Conservation (phyloP, 805 yeast species). For the Yamadazyma akitaensis region DNA sequence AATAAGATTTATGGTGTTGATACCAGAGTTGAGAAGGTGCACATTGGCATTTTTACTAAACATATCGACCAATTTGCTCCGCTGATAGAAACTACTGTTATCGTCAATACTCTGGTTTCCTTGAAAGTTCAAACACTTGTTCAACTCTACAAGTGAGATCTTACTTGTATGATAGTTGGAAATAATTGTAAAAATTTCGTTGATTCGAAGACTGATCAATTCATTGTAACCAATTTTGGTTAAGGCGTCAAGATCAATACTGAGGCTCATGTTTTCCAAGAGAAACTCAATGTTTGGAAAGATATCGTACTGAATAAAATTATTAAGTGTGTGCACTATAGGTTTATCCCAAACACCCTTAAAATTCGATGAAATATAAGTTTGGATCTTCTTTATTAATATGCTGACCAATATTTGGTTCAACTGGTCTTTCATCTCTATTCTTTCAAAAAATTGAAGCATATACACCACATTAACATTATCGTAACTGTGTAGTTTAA, state of each 20-base stretch:
- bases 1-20: constrained; percentile 71
- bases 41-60: constrained; percentile 46
- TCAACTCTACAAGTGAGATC: constrained; percentile 56
- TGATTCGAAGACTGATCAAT: constrained; percentile 45
- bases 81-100: constrained; percentile 37
- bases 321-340: constrained; percentile 27
- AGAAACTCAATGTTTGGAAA: constrained; percentile 32
- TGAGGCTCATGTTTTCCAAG: constrained; percentile 14
- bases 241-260: constrained; percentile 23
- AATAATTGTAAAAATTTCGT: constrained; percentile 60
- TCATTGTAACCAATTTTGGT: constrained; percentile 37
- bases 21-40: constrained; percentile 71
- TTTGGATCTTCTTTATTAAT: constrained; percentile 34
- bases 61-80: constrained; percentile 47
- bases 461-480: constrained; percentile 1
- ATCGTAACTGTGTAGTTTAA: constrained; percentile 3
- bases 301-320: constrained; percentile 38
- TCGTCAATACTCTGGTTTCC: constrained; percentile 4
- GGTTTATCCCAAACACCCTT: constrained; percentile 38
- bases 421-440: constrained; percentile 21
- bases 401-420: constrained; percentile 33
- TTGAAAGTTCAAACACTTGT: constrained; percentile 40
- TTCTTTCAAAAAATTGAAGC: constrained; percentile 18
- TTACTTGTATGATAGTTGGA: constrained; percentile 49
- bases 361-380: constrained; percentile 27